Evolutionary conservation across 495 filamentous ascomycete species (phyloP), one percentile per base, ranked within the genome.

Genomic region (Podospora conica): DNA sequence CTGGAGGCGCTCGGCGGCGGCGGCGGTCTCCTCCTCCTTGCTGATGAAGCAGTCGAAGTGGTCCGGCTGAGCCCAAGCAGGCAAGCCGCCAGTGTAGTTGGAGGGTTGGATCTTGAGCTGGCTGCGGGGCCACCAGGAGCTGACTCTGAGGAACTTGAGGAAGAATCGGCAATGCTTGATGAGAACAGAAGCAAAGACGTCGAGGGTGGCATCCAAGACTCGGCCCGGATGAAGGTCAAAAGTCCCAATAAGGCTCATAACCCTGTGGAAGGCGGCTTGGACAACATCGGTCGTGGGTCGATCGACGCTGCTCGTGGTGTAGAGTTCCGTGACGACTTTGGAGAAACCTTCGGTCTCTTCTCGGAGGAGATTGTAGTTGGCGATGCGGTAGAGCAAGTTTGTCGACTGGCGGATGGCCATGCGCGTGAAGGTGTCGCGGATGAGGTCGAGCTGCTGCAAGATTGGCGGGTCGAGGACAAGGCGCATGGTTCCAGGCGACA

Each of bases 281-380:
- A 89, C 75, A n/a, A 71, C 69, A 54, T 75, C 74, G 55, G 71
- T 78, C 28, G 77, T 77, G 25, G 78, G 74, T 61, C 81, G 84
- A 58, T 80, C 79, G 6, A 76, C 76, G 58, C 78, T 81, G 63
- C 85, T 82, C 62, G 87, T 88, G 6, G 83, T 82, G 73, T 88
- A 87, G 3, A 90, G 67, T 69, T 88, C 87, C 18, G 87, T 83
- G 22, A 87, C 83, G 3, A 87, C 67, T 65, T 89, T 88, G 10
- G 86, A 84, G 71, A 93, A 99, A 29, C 96, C 96, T 76, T 99
- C 96, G 0, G 91, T 90, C 76, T 99, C 96, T 80, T 99, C 96
- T 29, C 96, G 86, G 20, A 99, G 80, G 3, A 99, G 81, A 71
- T 99, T 99, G 80, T 96, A 97, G 73, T 96, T 97, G 1, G 92